These are phyloP conservation scores for Phytophthora quininea DNA, from an alignment of 352 stramenopile genomes.

Conservation along the genomic window DNA sequence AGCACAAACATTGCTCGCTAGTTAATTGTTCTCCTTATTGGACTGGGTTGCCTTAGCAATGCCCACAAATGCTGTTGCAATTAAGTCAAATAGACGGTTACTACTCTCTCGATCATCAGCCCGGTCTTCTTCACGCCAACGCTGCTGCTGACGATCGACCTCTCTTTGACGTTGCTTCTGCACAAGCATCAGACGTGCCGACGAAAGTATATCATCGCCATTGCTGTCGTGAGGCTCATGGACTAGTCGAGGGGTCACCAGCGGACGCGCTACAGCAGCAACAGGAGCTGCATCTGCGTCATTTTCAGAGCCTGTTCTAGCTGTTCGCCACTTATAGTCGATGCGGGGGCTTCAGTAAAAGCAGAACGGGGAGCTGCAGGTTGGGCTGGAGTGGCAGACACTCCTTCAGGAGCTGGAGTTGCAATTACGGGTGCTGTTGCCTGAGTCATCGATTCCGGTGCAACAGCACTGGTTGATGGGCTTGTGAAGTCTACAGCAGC, in stretches of 20 bases:
- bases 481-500: too few relatives aligned
- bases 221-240: background rate
- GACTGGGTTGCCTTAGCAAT: background rate
- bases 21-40: constrained; percentile 1
- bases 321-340: too few relatives aligned
- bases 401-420: too few relatives aligned
- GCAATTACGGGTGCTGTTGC: too few relatives aligned
- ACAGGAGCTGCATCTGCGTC: too few relatives aligned
- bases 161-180: constrained; percentile 5
- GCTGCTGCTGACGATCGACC: constrained; percentile 2
- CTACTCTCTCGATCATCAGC: constrained; percentile 5
- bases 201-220: constrained; percentile 1
- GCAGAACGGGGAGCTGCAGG: too few relatives aligned
- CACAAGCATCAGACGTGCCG: background rate
- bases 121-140: constrained; percentile 4
- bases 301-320: too few relatives aligned
- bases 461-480: too few relatives aligned
- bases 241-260: background rate
- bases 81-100: constrained; percentile 2
- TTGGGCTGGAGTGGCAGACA: too few relatives aligned
- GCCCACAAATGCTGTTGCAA: background rate
- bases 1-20: background rate
- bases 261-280: background rate
- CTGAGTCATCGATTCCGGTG: too few relatives aligned
- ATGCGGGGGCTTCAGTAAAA: too few relatives aligned